Evolutionary conservation across 495 filamentous ascomycete genomes (phyloP).

Genomic region (Daldinia caldariorum): DNA sequence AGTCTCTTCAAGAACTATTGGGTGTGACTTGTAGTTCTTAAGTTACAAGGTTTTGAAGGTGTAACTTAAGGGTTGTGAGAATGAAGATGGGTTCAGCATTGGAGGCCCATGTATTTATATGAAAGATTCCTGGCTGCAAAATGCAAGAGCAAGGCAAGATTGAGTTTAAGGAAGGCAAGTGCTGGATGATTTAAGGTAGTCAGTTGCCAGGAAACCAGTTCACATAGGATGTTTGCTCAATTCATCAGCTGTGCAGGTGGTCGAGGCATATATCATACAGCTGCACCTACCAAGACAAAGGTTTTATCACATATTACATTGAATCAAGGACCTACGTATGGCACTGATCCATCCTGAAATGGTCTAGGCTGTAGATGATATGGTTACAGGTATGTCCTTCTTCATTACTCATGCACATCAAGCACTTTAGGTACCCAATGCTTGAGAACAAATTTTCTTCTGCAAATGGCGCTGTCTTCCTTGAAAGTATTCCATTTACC

Average conservation of each 20-base stretch:
- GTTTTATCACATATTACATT: too few relatives aligned
- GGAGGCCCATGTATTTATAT: background rate
- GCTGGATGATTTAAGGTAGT: background rate
- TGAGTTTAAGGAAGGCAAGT: background rate
- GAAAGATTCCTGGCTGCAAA: background rate
- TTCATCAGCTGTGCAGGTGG: background rate
- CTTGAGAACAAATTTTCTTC: too few relatives aligned
- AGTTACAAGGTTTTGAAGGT: background rate
- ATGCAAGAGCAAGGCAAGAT: background rate
- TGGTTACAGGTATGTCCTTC: too few relatives aligned
- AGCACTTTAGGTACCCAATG: too few relatives aligned
- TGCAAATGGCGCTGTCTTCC: too few relatives aligned
- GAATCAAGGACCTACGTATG: too few relatives aligned
- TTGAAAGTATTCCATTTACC: too few relatives aligned
- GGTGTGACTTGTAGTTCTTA: background rate
- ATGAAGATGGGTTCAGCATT: too few relatives aligned
- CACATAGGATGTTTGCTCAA: background rate
- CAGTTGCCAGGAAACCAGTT: background rate
- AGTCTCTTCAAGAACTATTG: background rate
- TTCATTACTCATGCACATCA: too few relatives aligned
- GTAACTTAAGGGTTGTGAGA: too few relatives aligned
- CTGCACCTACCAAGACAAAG: background rate
- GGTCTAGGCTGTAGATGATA: too few relatives aligned
- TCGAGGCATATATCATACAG: background rate
- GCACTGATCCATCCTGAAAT: too few relatives aligned